Conservation (phyloP, 208 protist genomes). For the Trypanosoma grayi region DNA sequence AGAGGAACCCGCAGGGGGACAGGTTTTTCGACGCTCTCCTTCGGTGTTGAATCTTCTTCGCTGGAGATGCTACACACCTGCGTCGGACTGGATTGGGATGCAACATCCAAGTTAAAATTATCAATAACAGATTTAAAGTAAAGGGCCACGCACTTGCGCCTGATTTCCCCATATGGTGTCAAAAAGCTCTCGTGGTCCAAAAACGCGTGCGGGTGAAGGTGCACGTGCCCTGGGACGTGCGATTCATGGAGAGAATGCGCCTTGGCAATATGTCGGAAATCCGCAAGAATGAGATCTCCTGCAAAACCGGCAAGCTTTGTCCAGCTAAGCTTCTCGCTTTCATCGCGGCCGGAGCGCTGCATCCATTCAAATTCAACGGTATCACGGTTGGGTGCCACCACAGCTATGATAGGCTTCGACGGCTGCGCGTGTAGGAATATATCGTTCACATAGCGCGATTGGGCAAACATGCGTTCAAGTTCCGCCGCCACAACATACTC, state of each 20-base stretch:
- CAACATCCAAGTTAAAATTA: slow-evolving; percentile 35
- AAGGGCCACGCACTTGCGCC: slow-evolving; percentile 46
- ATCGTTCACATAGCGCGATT: slow-evolving; percentile 82
- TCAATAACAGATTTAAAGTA: slow-evolving; percentile 79
- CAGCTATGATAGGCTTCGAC: slow-evolving; percentile 69
- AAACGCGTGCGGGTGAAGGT: slow-evolving; percentile 89
- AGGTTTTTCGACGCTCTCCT: not conserved
- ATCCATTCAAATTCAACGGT: slow-evolving; percentile 84
- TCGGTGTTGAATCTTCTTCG: slow-evolving; percentile 2
- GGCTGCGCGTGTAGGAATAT: slow-evolving; percentile 83
- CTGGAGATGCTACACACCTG: slow-evolving; percentile 1
- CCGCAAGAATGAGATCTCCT: slow-evolving; percentile 48
- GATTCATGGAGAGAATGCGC: slow-evolving; percentile 61
- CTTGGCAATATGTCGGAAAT: slow-evolving; percentile 51
- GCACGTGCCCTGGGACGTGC: slow-evolving; percentile 59
- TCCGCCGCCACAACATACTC: slow-evolving; percentile 67
- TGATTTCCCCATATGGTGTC: slow-evolving; percentile 64
- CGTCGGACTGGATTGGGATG: not conserved
- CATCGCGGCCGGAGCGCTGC: slow-evolving; percentile 4
- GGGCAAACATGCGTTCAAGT: slow-evolving; percentile 67
- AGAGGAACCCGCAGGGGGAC: slow-evolving; percentile 55
- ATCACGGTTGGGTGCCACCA: slow-evolving; percentile 83
- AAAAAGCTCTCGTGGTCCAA: slow-evolving; percentile 73
- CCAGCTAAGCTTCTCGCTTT: slow-evolving; percentile 42
- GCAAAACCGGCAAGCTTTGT: slow-evolving; percentile 63